Evolutionary conservation across 495 filamentous ascomycete species (phyloP), one percentile per base, ranked within the genome.

Genomic region (Penicillium cataractarum): DNA sequence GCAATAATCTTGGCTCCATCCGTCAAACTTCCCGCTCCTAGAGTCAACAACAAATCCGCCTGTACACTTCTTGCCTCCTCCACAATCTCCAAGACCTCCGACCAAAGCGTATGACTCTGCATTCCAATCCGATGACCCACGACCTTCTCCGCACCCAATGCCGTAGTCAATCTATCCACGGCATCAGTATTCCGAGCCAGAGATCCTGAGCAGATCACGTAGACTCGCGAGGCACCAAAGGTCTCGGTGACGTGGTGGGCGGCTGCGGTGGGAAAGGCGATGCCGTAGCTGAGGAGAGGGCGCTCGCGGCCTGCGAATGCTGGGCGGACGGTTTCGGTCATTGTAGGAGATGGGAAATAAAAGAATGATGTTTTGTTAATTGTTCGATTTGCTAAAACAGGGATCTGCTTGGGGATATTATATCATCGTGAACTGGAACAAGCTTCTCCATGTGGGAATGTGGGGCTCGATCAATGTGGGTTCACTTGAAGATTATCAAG

Each of bases 1-100:
- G 79, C 72, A 57, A 85, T 73, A 5, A 89, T 77, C 70, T 89
- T 89, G 3, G 85, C 84, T 0, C 74, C 85, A 67, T 90, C 87
- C 1, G 85, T 86, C 63, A 89, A 65, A 35, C 81, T 85, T 0
- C 87, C 87, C 15, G 78, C 87, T 32, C 87, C 87, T 3, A 89
- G 72, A 0, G 86, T 89, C 35, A 90, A 65, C 39, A 89, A 69
- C 29, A 82, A 66, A 76, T 90, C 87, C 4, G 82, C 83, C 10
- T 78, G 57, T 17, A 73, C 74, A 19, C 67, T 66, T n/a, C 76
- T 67, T 1, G 82, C 73, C 8, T 89, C 84, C 4, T 77, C 66
- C 12, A 78, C 69, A 32, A 89, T 82, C 40, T 84, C 77, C 3
- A 89, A 59, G 3, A 89, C 75, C 57, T 88, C 87, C 22, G 82